Percentiles rank a stretch among this genome's conserved stretches.
Conservation (phyloP, 164 flowering plant species). For the Nelumbo lutea region DNA sequence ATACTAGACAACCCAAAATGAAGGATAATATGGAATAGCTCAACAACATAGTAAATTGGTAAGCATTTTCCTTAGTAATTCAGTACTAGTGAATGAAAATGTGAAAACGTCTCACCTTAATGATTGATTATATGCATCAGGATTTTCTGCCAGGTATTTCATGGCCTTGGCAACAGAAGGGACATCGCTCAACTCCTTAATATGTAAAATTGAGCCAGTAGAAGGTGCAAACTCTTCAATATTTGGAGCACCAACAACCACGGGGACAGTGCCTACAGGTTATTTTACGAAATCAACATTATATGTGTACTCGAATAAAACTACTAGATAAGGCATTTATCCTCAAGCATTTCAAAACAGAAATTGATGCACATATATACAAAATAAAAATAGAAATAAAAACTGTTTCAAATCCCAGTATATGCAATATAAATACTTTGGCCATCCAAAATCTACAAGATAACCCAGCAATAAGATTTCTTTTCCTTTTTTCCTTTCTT, state of each 20-base stretch:
- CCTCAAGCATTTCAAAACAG: neutral
- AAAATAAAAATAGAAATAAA: neutral
- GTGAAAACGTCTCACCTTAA: slow-evolving; percentile 39
- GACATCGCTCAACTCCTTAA: slow-evolving; percentile 57
- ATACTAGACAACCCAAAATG: neutral
- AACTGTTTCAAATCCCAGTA: neutral
- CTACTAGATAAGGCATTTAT: neutral
- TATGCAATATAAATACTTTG: slow-evolving; percentile 24
- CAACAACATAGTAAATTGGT: neutral
- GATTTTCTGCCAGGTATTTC: slow-evolving; percentile 55
- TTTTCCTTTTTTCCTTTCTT: no score
- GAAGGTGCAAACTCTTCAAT: slow-evolving; percentile 88
- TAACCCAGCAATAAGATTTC: neutral
- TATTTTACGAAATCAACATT: neutral
- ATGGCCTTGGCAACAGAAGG: slow-evolving; percentile 27
- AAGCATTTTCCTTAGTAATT: neutral
- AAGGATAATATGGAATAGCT: neutral
- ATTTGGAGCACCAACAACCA: slow-evolving; percentile 95
- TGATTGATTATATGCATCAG: slow-evolving; percentile 60
- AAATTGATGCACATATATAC: neutral
- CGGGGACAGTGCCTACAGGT: slow-evolving; percentile 71
- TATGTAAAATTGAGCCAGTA: slow-evolving; percentile 63
- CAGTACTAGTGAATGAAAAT: neutral
- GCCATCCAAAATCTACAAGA: slow-evolving; percentile 37
- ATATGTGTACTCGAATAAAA: neutral